Evolutionary conservation across 1,284 basidiomycete species (phyloP).

Genomic region (Ganoderma resinaceum): DNA sequence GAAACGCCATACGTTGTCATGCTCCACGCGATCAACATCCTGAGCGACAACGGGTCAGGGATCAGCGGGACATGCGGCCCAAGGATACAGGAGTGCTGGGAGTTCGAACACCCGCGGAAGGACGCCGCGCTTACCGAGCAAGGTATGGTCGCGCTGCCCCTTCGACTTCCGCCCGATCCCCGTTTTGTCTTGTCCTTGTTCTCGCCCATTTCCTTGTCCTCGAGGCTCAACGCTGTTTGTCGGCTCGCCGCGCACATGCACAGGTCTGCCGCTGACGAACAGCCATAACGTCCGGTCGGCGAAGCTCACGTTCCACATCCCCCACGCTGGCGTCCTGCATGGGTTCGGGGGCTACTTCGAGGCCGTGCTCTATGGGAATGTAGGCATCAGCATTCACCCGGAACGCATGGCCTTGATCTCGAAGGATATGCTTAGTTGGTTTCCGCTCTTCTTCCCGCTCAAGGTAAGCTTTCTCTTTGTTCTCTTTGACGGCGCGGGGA

Average conservation of each 20-base stretch:
- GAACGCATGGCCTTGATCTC: conserved; percentile 84
- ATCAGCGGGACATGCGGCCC: conserved; percentile 75
- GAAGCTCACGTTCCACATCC: conserved; percentile 89
- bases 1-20: conserved; percentile 99
- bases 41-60: conserved; percentile 76
- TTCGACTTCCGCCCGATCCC: conserved; percentile 4
- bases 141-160: conserved; percentile 51
- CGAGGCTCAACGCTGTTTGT: conserved; percentile 1
- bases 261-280: conserved; percentile 86
- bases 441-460: conserved; percentile 96
- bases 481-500: not conserved
- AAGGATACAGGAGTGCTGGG: conserved; percentile 95
- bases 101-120: conserved; percentile 91
- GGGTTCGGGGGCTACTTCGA: conserved; percentile 99
- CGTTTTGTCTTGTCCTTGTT: not conserved
- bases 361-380: conserved; percentile 88
- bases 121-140: conserved; percentile 77
- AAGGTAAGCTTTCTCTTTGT: conserved; percentile 53
- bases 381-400: conserved; percentile 95
- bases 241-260: conserved; percentile 1
- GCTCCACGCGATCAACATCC: conserved; percentile 91
- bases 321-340: conserved; percentile 93
- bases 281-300: conserved; percentile 88
- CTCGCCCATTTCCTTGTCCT: conserved; percentile 5
- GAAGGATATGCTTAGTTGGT: conserved; percentile 99